Evolutionary conservation across 148 eudicot species (phyloP), one percentile per base, ranked within the genome.

Genomic region (Silene uniflora): DNA sequence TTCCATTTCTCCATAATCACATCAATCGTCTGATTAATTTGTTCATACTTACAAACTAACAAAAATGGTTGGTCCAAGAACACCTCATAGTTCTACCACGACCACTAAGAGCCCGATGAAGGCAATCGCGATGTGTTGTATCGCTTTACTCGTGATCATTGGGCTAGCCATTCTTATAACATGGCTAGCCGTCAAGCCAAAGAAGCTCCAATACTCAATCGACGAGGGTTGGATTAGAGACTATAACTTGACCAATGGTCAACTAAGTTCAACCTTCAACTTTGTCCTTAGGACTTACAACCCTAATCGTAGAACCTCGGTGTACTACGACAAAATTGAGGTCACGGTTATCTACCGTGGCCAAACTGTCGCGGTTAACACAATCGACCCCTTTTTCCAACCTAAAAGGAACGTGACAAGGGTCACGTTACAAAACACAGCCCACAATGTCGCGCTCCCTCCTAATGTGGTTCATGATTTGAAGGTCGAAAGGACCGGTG

Each of bases 271-370:
- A 29, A 85, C 75, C 58, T 91, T 87, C 83, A 71, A 87, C 27
- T 87, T 91, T 69, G 81, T 76, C n/a, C 67, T 91, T 6, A 73
- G 91, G 71, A 81, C 90, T 0, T 76, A 87, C 47, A 91, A 91
- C 39, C 91, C 94, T 59, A 91, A 91, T 80, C 63, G 62, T 3
- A 85, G 67, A 61, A 83, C 89, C 23, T 82, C 86, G 3, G 32
- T 90, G n/a, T 85, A 89, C 86, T 88, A 90, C 73, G 92, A 91
- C 78, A 65, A 76, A 52, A 68, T 89, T 52, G 85, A 90, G 13
- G 87, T 82, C 24, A 63, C 55, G 6, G 87, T 87, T 32, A 70
- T 27, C 10, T 90, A 88, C 22, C 84, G 83, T 11, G 91, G 84
- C 21, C 81, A 84, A 11, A 69, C 17, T 4, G 71, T 91, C 69